phyloP scores from a whole-genome alignment of 2,329 filamentous ascomycete genomes.

The Penicillium sp. region DNA sequence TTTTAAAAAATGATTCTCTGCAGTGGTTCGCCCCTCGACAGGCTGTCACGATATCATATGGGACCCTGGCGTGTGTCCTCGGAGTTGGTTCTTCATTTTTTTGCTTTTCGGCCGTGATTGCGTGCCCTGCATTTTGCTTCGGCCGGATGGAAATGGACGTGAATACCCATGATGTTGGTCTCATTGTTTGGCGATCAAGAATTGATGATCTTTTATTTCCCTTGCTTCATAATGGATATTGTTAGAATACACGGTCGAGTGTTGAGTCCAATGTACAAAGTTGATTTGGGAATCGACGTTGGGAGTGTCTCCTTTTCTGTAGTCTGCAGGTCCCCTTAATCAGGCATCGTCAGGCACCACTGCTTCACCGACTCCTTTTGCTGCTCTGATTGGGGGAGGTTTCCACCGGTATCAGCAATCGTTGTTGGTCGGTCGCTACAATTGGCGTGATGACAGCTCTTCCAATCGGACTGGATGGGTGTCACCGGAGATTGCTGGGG shows the following conservation, averaged over 20 bases:
- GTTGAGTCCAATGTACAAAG: slow-evolving; percentile 7
- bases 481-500: too few species aligned
- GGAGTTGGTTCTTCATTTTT: slow-evolving; percentile 21
- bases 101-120: slow-evolving; percentile 17
- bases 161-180: slow-evolving; percentile 33
- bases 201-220: slow-evolving; percentile 13
- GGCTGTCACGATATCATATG: slow-evolving; percentile 15
- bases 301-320: not conserved
- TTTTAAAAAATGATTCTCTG: slow-evolving; percentile 23
- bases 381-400: slow-evolving; percentile 2
- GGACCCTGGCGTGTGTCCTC: slow-evolving; percentile 14
- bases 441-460: too few species aligned
- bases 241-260: slow-evolving; percentile 17
- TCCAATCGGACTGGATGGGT: too few species aligned
- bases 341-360: slow-evolving; percentile 5
- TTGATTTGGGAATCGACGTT: too few species aligned
- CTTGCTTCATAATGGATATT: slow-evolving; percentile 16
- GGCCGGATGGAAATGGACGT: slow-evolving; percentile 24
- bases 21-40: slow-evolving; percentile 4
- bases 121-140: slow-evolving; percentile 20
- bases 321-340: not conserved
- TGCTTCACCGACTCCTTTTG: slow-evolving; percentile 7
- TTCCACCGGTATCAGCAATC: not conserved
- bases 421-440: not conserved
- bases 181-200: slow-evolving; percentile 13